Base-by-base conservation (phyloP, 179 eudicot species). In the Nepenthes alata region DNA sequence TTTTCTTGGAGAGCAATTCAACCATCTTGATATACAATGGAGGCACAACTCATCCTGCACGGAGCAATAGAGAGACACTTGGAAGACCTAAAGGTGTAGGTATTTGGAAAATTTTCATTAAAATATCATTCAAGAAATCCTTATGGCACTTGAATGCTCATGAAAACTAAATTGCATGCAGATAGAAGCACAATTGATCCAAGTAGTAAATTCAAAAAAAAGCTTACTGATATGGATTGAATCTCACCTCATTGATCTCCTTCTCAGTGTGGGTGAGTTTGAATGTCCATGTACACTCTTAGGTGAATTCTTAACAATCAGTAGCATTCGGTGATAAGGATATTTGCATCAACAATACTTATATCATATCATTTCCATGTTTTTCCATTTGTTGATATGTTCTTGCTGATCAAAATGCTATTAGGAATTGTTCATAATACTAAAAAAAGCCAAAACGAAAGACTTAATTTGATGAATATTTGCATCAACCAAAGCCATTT, bases 151-250 rank as follows among this genome's bases (percentile, higher is more conserved):
- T 35, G 37, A 16, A 56, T 61, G 15, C 55, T 9, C 45, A 1
- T 70, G 16, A 16, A 51, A 15, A 52, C 55, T 13, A 37, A 60
- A 12, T 59, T 56, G 61, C 68, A 52, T 58, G 61, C 80, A 93
- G 97, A 67, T 82, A 60, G 77, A 80, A 73, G 71, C 66, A 47
- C 74, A 72, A 36, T 69, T 93, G 70, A 70, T 59, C 10, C 96
- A 85, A 78, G 98, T 90, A 87, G 95, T 80, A 68, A 85, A 71
- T 65, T 90, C 95, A 7, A 83, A 82, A 74, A 89, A 83, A 16
- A 16, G 97, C 97, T 87, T 63, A 69, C 2, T 15, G 5, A 16
- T 13, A 47, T 16, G 34, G 14, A 6, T 38, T 53, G 25, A 16
- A 16, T 16, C 54, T 50, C 56, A 51, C 25, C 25, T 16, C 25